Conservation (phyloP, 164 flowering plant genomes). For the Akebia trifoliata region DNA sequence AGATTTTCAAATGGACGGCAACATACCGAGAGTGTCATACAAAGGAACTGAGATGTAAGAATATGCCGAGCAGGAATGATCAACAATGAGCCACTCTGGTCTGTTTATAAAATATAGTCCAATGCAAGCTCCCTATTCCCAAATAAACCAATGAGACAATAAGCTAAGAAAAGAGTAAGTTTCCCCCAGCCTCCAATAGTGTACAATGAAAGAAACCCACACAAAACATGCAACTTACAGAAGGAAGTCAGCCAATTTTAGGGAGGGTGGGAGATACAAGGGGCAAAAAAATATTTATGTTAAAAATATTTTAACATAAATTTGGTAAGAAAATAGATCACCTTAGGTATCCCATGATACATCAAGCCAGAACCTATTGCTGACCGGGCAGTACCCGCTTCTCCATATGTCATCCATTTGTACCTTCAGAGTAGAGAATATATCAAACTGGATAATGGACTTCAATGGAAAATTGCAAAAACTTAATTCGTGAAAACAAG, state of each 20-base stretch:
- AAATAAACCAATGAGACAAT: constrained; percentile 1
- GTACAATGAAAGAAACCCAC: neutral
- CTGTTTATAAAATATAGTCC: constrained; percentile 91
- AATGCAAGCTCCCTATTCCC: constrained; percentile 64
- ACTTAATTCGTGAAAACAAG: constrained; percentile 3
- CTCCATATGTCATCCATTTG: constrained; percentile 99
- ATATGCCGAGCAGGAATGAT: constrained; percentile 98
- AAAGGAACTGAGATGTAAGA: constrained; percentile 90
- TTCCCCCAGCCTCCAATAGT: neutral
- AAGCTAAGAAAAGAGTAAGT: neutral
- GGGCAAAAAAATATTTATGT: too few relatives aligned
- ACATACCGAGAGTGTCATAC: constrained; percentile 93
- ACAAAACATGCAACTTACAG: neutral
- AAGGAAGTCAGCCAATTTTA: constrained; percentile 1
- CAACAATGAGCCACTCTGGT: constrained; percentile 96
- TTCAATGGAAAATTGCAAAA: neutral
- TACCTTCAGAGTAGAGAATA: constrained; percentile 43
- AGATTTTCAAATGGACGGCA: constrained; percentile 5
- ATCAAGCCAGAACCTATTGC: constrained; percentile 84
- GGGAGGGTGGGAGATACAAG: too few relatives aligned
- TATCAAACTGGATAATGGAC: neutral
- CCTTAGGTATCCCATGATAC: constrained; percentile 70
- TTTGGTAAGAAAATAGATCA: constrained; percentile 27
- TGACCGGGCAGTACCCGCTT: constrained; percentile 75
- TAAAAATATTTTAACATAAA: too few relatives aligned